Evolutionary conservation across 2,329 filamentous ascomycete genomes (phyloP).

Genomic region (Diaporthe sp.): DNA sequence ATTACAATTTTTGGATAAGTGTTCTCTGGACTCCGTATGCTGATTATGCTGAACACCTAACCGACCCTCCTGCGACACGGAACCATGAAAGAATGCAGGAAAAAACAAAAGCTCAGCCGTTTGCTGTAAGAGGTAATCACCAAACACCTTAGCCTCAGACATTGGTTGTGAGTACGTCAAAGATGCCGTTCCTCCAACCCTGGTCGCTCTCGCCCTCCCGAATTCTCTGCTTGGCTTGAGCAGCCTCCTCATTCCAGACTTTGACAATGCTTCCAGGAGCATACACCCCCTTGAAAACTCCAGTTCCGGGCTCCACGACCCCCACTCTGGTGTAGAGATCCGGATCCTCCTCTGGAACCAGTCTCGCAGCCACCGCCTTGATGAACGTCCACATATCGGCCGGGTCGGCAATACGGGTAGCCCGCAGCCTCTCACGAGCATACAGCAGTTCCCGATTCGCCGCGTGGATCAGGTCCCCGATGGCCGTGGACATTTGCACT

Average conservation of each 20-base stretch:
- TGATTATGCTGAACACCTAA: not conserved
- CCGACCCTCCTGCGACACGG: not conserved
- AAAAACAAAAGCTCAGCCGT: not conserved
- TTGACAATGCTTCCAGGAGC: conserved; percentile 91
- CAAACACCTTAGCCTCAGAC: not conserved
- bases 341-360: conserved; percentile 80
- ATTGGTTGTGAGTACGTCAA: conserved; percentile 64
- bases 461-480: conserved; percentile 77
- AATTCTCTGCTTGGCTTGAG: conserved; percentile 78
- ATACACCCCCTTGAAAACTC: conserved; percentile 86
- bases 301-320: conserved; percentile 67
- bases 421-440: conserved; percentile 87
- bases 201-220: conserved; percentile 76
- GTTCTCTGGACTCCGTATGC: not conserved
- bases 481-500: conserved; percentile 79
- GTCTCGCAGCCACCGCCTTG: conserved; percentile 82
- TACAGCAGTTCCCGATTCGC: conserved; percentile 90
- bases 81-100: no score
- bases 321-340: conserved; percentile 83
- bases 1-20: not conserved
- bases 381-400: conserved; percentile 86
- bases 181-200: conserved; percentile 91
- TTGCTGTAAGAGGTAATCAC: not conserved
- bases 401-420: conserved; percentile 86
- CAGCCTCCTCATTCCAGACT: conserved; percentile 88